Evolutionary conservation across 805 yeast genomes (phyloP).

Genomic region (Yamadazyma nakazawae): DNA sequence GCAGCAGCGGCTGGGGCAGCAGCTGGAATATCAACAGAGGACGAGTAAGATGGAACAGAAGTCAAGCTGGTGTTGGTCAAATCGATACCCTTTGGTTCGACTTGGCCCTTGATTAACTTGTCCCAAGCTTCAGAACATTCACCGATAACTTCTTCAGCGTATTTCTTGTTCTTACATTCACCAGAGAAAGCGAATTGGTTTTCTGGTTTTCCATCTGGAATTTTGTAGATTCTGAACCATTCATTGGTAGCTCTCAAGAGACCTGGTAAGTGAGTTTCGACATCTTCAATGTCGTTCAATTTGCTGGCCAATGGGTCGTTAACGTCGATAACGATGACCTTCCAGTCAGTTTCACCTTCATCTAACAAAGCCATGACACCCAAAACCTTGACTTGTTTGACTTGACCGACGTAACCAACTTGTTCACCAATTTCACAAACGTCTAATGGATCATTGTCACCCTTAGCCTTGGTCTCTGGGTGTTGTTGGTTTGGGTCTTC

Average conservation of each 20-base stretch:
- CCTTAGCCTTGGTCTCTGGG: conserved; percentile 62
- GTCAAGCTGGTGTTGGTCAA: conserved; percentile 74
- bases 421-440: conserved; percentile 49
- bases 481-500: conserved; percentile 63
- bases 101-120: conserved; percentile 45
- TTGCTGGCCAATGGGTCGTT: conserved; percentile 62
- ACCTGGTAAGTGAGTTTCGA: conserved; percentile 66
- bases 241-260: conserved; percentile 61
- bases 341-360: conserved; percentile 98
- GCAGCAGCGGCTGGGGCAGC: conserved; percentile 77
- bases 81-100: conserved; percentile 53
- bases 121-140: conserved; percentile 74
- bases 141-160: conserved; percentile 56
- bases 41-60: conserved; percentile 49
- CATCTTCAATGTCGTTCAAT: conserved; percentile 64
- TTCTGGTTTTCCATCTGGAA: conserved; percentile 76
- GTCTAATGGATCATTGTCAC: conserved; percentile 95
- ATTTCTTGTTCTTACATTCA: conserved; percentile 53
- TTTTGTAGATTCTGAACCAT: conserved; percentile 84
- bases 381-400: conserved; percentile 63
- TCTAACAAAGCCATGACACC: conserved; percentile 79
- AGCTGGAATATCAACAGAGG: conserved; percentile 57
- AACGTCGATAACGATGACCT: conserved; percentile 66
- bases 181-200: conserved; percentile 77
- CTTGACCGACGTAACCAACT: conserved; percentile 47